Evolutionary conservation across 2,329 filamentous ascomycete species (phyloP).

Genomic region (Metarhizium anisopliae): DNA sequence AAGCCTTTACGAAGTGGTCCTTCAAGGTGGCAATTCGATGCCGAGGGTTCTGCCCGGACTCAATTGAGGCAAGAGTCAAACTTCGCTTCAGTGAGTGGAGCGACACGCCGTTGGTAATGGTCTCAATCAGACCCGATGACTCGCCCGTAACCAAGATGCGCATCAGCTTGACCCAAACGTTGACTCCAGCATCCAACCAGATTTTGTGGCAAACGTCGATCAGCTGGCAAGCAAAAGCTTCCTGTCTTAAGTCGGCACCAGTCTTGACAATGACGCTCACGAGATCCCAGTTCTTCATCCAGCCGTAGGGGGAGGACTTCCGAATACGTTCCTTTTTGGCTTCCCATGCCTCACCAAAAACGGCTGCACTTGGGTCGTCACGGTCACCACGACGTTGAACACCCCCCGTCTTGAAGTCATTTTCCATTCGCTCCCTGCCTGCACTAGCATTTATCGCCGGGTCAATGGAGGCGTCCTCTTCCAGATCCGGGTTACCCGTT

Average conservation of each 20-base stretch:
- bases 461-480: constrained; percentile 44
- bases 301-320: constrained; percentile 75
- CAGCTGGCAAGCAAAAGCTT: constrained; percentile 79
- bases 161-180: constrained; percentile 87
- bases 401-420: constrained; percentile 78
- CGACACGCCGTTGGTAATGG: constrained; percentile 82
- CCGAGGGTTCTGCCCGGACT: constrained; percentile 62
- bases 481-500: constrained; percentile 38
- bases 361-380: constrained; percentile 76
- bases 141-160: constrained; percentile 79
- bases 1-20: constrained; percentile 75
- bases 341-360: constrained; percentile 81
- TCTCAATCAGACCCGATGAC: constrained; percentile 76
- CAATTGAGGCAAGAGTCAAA: constrained; percentile 66
- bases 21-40: constrained; percentile 71
- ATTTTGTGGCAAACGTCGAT: constrained; percentile 76
- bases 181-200: constrained; percentile 63
- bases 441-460: constrained; percentile 56
- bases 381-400: constrained; percentile 73
- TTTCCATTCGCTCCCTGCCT: constrained; percentile 78
- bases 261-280: constrained; percentile 85
- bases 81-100: constrained; percentile 77
- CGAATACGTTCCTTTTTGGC: constrained; percentile 77
- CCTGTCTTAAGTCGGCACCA: constrained; percentile 71
- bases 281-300: constrained; percentile 86